Conservation (phyloP, 148 eudicot species). For the Cornus florida region DNA sequence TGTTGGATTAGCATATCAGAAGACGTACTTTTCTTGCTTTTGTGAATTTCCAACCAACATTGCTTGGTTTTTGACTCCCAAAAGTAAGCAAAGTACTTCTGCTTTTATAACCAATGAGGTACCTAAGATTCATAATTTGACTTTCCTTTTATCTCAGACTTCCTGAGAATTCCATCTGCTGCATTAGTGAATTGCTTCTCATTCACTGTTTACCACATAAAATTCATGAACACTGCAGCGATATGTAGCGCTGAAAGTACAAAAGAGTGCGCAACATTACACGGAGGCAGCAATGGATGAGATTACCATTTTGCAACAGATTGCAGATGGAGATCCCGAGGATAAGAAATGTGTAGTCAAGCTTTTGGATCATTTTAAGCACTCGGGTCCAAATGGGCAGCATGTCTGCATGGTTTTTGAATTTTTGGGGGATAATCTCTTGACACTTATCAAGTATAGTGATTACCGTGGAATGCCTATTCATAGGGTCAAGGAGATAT, state of each 20-base stretch:
- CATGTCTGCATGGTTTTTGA: conserved; percentile 22
- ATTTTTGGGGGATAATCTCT: conserved; percentile 19
- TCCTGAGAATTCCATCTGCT: neutral
- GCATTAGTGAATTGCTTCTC: neutral
- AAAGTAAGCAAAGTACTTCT: neutral
- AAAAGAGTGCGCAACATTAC: conserved; percentile 20
- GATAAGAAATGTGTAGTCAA: conserved; percentile 21
- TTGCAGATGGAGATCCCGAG: conserved; percentile 17
- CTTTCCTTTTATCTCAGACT: neutral
- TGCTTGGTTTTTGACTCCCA: conserved; percentile 8
- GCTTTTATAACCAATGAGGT: neutral
- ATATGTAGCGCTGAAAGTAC: conserved; percentile 20
- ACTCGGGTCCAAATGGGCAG: conserved; percentile 22
- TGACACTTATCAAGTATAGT: conserved; percentile 13
- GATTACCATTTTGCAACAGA: conserved; percentile 20
- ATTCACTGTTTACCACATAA: neutral
- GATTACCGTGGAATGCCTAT: conserved; percentile 16
- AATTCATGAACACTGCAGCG: conserved; percentile 16
- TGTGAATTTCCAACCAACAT: neutral
- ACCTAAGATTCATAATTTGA: neutral
- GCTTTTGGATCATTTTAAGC: conserved; percentile 20
- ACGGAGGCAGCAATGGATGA: conserved; percentile 23
- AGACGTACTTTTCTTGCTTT: neutral
- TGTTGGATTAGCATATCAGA: neutral
- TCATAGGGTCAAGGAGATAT: conserved; percentile 17